A percentile compares a stretch with the other conserved stretches of the same genome.
Evolutionary conservation across 2,329 filamentous ascomycete genomes (phyloP).

Genomic region (Exophiala bonariae): DNA sequence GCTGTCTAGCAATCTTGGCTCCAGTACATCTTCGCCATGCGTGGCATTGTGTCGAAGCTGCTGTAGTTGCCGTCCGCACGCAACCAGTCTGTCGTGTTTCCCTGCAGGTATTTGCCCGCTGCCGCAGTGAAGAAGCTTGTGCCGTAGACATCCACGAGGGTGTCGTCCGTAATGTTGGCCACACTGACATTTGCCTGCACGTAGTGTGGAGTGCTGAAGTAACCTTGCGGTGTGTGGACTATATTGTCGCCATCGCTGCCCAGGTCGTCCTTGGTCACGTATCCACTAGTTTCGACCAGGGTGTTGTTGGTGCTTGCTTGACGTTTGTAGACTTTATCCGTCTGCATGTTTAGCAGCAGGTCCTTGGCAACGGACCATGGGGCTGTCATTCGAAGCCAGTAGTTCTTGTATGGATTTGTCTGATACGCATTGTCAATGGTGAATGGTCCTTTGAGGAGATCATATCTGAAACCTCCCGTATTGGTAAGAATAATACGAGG

Average conservation of each 20-base stretch:
- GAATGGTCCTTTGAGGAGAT: slow-evolving; percentile 63
- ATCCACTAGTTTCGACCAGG: slow-evolving; percentile 28
- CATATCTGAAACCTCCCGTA: slow-evolving; percentile 62
- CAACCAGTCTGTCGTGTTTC: slow-evolving; percentile 24
- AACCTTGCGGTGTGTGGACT: slow-evolving; percentile 31
- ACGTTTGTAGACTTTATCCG: slow-evolving; percentile 30
- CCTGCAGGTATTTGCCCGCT: slow-evolving; percentile 20
- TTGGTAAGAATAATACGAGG: slow-evolving; percentile 61
- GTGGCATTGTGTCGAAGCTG: slow-evolving; percentile 24
- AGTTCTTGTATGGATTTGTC: slow-evolving; percentile 31
- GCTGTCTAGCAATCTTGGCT: slow-evolving; percentile 18
- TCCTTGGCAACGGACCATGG: slow-evolving; percentile 33
- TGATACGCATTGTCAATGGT: slow-evolving; percentile 43
- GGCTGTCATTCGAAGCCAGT: slow-evolving; percentile 34
- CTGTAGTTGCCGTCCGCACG: slow-evolving; percentile 20
- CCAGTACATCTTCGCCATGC: slow-evolving; percentile 21
- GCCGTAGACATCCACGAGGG: slow-evolving; percentile 24
- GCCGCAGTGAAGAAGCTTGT: slow-evolving; percentile 24
- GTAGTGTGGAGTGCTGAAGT: slow-evolving; percentile 29
- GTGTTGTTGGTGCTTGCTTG: slow-evolving; percentile 24
- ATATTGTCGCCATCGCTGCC: slow-evolving; percentile 37
- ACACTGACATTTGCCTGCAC: slow-evolving; percentile 34
- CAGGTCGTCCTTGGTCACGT: slow-evolving; percentile 36
- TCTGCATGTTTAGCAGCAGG: slow-evolving; percentile 32
- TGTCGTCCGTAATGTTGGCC: slow-evolving; percentile 14